A percentile compares a stretch with the other conserved stretches of the same genome.
phyloP scores from a whole-genome alignment of 2,329 filamentous ascomycete genomes.

The Nigrospora sphaerica region DNA sequence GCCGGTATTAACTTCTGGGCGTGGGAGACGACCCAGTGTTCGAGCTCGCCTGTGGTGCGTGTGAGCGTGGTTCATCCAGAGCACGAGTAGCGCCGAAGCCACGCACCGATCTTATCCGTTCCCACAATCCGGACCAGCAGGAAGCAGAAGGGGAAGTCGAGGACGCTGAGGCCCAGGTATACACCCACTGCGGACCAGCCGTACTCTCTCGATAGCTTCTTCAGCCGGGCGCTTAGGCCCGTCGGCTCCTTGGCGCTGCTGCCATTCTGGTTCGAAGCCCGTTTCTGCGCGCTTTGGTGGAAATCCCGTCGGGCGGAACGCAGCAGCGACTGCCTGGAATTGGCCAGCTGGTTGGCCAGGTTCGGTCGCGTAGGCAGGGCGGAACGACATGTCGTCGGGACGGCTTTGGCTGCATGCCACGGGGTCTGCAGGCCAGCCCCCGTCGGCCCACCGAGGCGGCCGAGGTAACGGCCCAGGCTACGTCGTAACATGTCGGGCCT shows the following conservation, averaged over 20 bases:
- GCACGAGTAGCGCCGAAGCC: neutral
- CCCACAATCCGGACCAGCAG: slow-evolving; percentile 76
- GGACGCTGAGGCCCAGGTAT: slow-evolving; percentile 71
- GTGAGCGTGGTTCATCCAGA: neutral
- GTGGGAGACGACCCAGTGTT: slow-evolving; percentile 59
- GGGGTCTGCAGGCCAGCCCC: too few species aligned
- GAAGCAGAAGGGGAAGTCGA: slow-evolving; percentile 96
- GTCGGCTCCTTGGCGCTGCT: neutral
- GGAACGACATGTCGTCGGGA: too few species aligned
- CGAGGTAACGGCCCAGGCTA: too few species aligned
- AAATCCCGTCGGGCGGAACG: too few species aligned
- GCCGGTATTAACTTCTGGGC: slow-evolving; percentile 55
- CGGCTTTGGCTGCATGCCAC: neutral
- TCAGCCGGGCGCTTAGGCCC: slow-evolving; percentile 64
- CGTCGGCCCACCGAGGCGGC: too few species aligned
- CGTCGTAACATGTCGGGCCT: too few species aligned
- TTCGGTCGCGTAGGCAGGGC: too few species aligned
- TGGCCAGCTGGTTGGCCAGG: too few species aligned
- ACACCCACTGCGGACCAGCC: slow-evolving; percentile 92
- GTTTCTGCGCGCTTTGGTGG: neutral
- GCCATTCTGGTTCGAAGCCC: too few species aligned
- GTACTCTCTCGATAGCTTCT: slow-evolving; percentile 83
- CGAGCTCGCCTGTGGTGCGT: slow-evolving; percentile 43
- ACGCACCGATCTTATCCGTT: slow-evolving; percentile 74
- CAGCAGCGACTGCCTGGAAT: too few species aligned